Conservation (phyloP, 1,284 basidiomycete species). For the Cutaneotrichosporon curvatum region DNA sequence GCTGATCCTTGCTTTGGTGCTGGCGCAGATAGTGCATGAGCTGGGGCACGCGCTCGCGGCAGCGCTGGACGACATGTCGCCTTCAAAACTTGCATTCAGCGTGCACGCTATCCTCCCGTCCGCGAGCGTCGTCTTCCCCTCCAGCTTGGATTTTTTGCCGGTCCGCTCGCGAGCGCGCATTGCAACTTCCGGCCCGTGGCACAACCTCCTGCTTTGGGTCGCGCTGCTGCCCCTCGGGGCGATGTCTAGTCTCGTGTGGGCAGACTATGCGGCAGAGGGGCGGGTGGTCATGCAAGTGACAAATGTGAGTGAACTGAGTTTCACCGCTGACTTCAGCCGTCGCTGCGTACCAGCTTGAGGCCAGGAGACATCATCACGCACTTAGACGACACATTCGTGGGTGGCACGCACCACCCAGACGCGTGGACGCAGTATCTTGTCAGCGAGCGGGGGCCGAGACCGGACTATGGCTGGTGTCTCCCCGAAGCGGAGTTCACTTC, state of each 20-base stretch:
- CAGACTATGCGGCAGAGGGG: constrained; percentile 19
- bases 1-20: constrained; percentile 32
- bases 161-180: constrained; percentile 33
- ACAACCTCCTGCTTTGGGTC: constrained; percentile 37
- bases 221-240: constrained; percentile 4
- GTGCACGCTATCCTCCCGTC: constrained; percentile 33
- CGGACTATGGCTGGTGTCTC: constrained; percentile 10
- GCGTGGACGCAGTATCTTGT: constrained; percentile 29
- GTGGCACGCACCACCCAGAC: constrained; percentile 8
- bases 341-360: constrained; percentile 13
- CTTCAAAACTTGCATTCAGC: constrained; percentile 27
- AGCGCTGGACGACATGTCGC: constrained; percentile 34
- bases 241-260: constrained; percentile 25
- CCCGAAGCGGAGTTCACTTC: constrained; percentile 7
- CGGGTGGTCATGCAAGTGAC: constrained; percentile 26
- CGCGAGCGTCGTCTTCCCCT: constrained; percentile 35
- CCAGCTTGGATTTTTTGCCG: constrained; percentile 25
- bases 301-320: constrained; percentile 16
- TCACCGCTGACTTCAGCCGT: neutral
- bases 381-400: constrained; percentile 32
- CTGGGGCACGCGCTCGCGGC: constrained; percentile 40
- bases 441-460: neutral
- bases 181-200: constrained; percentile 37
- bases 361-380: constrained; percentile 35
- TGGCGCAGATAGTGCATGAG: constrained; percentile 43